A percentile compares a stretch with the other conserved stretches of the same genome.
These are phyloP conservation scores for Cylindrotheca fusiformis DNA, from an alignment of 108 stramenopile species.

Conservation along the genomic window DNA sequence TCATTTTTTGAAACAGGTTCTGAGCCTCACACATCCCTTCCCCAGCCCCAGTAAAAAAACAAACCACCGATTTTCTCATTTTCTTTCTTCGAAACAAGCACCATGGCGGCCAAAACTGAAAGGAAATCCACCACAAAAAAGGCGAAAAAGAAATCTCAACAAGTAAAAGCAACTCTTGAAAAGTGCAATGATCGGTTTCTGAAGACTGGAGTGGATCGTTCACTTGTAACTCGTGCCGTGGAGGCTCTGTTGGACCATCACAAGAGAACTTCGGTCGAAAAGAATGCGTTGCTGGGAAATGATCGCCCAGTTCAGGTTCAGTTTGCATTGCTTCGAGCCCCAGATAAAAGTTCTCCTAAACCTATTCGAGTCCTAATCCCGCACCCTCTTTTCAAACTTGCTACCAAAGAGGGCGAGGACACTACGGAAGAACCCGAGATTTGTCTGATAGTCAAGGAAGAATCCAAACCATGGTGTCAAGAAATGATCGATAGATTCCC, in stretches of 20 bases:
- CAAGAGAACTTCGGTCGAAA: slow-evolving; percentile 33
- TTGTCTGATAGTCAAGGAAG: slow-evolving; percentile 94
- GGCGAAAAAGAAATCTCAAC: background rate
- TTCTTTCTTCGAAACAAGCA: no score
- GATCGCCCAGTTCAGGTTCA: slow-evolving; percentile 70
- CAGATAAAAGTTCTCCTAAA: slow-evolving; percentile 53
- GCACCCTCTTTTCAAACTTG: slow-evolving; percentile 56
- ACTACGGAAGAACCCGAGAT: slow-evolving; percentile 56
- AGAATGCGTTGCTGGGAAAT: slow-evolving; percentile 49
- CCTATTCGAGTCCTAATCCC: slow-evolving; percentile 74
- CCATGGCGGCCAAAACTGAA: slow-evolving; percentile 15
- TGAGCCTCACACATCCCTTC: no score
- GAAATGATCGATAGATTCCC: slow-evolving; percentile 73
- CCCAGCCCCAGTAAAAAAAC: no score
- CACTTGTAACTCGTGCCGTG: slow-evolving; percentile 53
- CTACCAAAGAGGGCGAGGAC: slow-evolving; percentile 21
- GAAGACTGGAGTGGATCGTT: slow-evolving; percentile 34
- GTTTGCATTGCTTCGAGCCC: slow-evolving; percentile 64
- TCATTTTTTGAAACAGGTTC: no score
- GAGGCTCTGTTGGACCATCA: slow-evolving; percentile 78
- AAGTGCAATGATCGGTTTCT: background rate
- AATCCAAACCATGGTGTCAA: slow-evolving; percentile 79
- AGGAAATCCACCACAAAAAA: background rate
- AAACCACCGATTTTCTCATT: no score
- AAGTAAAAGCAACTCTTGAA: background rate